A percentile compares a stretch with the other conserved stretches of the same genome.
Evolutionary conservation across 1,139 yeast species (phyloP).

Genomic region (Debaryomycetaceae sp.): DNA sequence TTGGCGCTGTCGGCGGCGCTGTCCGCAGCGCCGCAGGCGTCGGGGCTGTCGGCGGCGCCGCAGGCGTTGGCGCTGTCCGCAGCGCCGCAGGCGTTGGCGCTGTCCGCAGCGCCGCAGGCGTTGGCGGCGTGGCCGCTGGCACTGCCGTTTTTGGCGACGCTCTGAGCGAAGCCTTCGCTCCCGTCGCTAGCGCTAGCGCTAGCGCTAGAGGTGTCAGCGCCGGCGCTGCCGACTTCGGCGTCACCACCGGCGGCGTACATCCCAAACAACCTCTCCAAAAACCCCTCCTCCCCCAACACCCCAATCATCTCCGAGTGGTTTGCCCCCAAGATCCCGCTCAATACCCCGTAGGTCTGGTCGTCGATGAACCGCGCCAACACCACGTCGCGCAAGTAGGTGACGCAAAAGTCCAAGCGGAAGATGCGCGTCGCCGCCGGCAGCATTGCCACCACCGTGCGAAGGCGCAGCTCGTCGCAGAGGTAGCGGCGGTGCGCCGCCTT

Average conservation of each 20-base stretch:
- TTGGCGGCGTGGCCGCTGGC: not conserved
- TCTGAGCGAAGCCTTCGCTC: too few species aligned
- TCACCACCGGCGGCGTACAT: slow-evolving; percentile 36
- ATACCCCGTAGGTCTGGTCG: slow-evolving; percentile 65
- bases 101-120: slow-evolving; percentile 3
- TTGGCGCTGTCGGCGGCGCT: too few species aligned
- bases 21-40: slow-evolving; percentile 1
- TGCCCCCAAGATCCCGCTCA: slow-evolving; percentile 61
- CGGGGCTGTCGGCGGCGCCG: not conserved
- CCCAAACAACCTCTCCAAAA: slow-evolving; percentile 50
- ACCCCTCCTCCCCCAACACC: slow-evolving; percentile 47
- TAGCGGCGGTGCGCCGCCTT: slow-evolving; percentile 78
- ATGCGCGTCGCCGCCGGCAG: slow-evolving; percentile 44
- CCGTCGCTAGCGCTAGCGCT: slow-evolving; percentile 1
- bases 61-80: slow-evolving; percentile 4
- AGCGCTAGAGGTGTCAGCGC: not conserved
- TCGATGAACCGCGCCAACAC: slow-evolving; percentile 78
- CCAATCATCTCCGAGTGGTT: slow-evolving; percentile 71
- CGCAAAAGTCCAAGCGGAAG: slow-evolving; percentile 69
- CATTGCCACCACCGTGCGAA: slow-evolving; percentile 69
- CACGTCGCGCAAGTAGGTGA: slow-evolving; percentile 81
- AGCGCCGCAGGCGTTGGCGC: slow-evolving; percentile 2
- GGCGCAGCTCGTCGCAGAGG: slow-evolving; percentile 51
- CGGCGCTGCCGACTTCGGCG: not conserved
- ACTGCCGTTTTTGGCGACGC: too few species aligned